Percentiles rank a stretch among this genome's conserved stretches.
Conservation (phyloP, 2,329 filamentous ascomycete species). For the Arthrinium puccinioides region DNA sequence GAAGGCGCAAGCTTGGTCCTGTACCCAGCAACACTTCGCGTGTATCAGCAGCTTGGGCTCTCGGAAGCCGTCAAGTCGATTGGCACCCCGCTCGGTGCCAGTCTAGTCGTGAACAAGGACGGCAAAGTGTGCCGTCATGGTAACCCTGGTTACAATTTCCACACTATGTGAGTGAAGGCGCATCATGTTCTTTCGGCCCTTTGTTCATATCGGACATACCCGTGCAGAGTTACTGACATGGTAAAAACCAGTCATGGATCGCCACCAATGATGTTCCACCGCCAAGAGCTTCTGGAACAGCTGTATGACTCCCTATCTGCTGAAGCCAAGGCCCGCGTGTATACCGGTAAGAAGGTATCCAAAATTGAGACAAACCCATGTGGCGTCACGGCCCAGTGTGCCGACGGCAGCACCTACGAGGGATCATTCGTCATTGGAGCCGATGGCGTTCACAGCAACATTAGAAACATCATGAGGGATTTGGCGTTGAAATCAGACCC, state of each 20-base stretch:
- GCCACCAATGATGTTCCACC: conserved; percentile 9
- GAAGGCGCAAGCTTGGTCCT: background rate
- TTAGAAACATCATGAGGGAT: conserved; percentile 22
- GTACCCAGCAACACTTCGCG: background rate
- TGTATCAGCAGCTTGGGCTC: conserved; percentile 1
- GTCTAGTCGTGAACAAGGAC: too few species aligned
- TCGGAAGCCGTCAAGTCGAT: too few species aligned
- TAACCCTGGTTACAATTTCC: too few species aligned
- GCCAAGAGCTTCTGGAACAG: conserved; percentile 9
- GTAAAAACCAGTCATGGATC: conserved; percentile 11
- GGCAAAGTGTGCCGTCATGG: too few species aligned
- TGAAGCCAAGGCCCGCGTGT: conserved; percentile 8
- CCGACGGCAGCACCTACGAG: conserved; percentile 24
- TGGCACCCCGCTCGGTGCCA: too few species aligned
- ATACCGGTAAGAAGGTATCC: conserved; percentile 8
- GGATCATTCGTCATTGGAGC: conserved; percentile 33
- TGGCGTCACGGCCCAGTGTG: conserved; percentile 8
- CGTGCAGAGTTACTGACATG: too few species aligned
- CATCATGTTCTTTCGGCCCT: too few species aligned
- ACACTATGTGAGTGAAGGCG: too few species aligned
- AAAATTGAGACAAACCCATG: conserved; percentile 11
- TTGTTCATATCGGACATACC: too few species aligned
- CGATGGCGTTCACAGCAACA: conserved; percentile 32
- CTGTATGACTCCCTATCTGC: conserved; percentile 13
- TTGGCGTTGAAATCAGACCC: conserved; percentile 1